These are phyloP conservation scores for Amanita muscaria DNA, from an alignment of 768 basidiomycete genomes.

Conservation along the genomic window DNA sequence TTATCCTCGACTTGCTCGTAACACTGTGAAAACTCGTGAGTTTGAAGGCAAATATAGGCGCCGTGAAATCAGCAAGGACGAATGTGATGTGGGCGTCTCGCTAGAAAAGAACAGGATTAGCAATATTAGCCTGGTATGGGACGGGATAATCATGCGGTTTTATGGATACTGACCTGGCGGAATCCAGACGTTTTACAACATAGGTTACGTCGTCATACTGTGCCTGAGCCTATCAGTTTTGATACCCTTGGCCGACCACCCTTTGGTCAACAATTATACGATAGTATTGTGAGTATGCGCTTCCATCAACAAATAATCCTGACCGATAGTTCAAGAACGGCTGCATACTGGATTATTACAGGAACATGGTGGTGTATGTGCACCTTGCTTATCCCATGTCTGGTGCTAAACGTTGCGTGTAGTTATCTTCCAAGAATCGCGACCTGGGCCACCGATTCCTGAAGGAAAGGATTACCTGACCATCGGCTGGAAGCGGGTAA, in stretches of 20 bases:
- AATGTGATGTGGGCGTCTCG: constrained; percentile 67
- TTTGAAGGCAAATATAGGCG: constrained; percentile 48
- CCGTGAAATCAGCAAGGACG: constrained; percentile 50
- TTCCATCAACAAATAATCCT: neutral
- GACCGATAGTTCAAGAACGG: constrained; percentile 41
- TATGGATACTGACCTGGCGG: neutral
- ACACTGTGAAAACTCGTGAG: constrained; percentile 53
- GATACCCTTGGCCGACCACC: constrained; percentile 48
- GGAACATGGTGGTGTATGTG: constrained; percentile 86
- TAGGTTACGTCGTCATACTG: constrained; percentile 61
- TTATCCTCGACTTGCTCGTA: constrained; percentile 76
- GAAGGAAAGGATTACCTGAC: constrained; percentile 70
- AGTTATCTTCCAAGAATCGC: constrained; percentile 83
- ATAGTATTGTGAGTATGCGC: constrained; percentile 49
- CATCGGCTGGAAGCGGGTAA: constrained; percentile 82
- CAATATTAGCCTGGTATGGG: constrained; percentile 68
- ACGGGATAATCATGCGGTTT: neutral
- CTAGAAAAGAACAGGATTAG: constrained; percentile 80
- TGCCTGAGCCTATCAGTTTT: constrained; percentile 64
- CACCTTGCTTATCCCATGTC: too few species aligned
- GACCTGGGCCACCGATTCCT: constrained; percentile 72
- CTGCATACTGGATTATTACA: constrained; percentile 65
- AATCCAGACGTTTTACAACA: constrained; percentile 60
- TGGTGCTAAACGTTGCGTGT: neutral
- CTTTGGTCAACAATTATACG: constrained; percentile 66